phyloP scores from a whole-genome alignment of 2,329 filamentous ascomycete genomes.

The Fusarium siculi region DNA sequence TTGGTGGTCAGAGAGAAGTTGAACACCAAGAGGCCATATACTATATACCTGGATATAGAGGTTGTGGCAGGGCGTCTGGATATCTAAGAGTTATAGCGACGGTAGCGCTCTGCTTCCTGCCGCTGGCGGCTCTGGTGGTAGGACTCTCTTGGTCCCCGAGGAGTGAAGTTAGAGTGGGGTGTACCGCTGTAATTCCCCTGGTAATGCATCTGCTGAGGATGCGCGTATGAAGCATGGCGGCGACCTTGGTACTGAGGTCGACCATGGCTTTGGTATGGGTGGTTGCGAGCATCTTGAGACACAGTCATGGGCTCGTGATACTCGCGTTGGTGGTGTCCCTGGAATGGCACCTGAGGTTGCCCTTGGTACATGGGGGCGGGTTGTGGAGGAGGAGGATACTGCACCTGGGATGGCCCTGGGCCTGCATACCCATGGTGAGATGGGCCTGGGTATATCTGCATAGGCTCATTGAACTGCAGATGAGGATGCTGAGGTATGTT shows the following conservation, averaged over 20 bases:
- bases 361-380: not conserved
- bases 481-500: not conserved
- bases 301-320: not conserved
- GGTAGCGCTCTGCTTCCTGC: conserved; percentile 8
- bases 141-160: not conserved
- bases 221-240: conserved; percentile 7
- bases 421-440: not conserved
- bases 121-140: conserved; percentile 7
- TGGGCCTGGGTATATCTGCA: not conserved
- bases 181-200: not conserved
- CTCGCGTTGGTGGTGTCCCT: not conserved
- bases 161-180: not conserved
- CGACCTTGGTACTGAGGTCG: not conserved
- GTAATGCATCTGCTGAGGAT: not conserved
- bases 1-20: not conserved
- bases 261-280: not conserved
- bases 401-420: not conserved
- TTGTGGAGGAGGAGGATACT: not conserved
- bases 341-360: not conserved
- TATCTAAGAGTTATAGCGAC: conserved; percentile 1
- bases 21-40: not conserved
- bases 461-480: not conserved
- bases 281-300: not conserved
- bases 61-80: not conserved
- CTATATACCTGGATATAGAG: not conserved